phyloP scores from a whole-genome alignment of 495 filamentous ascomycete species.

The Annulohypoxylon maeteangense region DNA sequence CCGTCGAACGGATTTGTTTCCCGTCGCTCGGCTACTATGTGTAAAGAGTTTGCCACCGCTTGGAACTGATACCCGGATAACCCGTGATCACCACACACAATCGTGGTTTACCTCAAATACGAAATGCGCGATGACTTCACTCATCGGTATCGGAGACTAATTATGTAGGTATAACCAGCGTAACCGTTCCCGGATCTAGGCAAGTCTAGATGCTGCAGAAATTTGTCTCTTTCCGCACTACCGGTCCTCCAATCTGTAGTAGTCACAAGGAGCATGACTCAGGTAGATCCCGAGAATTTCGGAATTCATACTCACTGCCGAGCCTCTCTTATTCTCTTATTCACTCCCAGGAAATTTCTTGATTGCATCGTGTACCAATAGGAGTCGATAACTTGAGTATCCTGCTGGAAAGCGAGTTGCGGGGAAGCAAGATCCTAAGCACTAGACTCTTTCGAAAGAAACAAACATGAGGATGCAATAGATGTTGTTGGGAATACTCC shows the following conservation, averaged over 20 bases:
- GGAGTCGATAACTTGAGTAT: conserved; percentile 18
- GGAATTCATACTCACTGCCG: conserved; percentile 27
- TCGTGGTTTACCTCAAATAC: conserved; percentile 17
- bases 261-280: conserved; percentile 36
- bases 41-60: conserved; percentile 4
- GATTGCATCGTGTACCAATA: conserved; percentile 25
- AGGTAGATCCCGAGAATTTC: conserved; percentile 34
- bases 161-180: conserved; percentile 1
- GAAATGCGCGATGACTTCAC: conserved; percentile 21
- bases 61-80: conserved; percentile 5
- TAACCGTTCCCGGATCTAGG: conserved; percentile 29
- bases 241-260: conserved; percentile 15
- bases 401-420: conserved; percentile 11
- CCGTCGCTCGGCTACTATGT: conserved; percentile 13
- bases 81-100: conserved; percentile 17
- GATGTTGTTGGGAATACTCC: conserved; percentile 11
- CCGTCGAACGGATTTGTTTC: conserved; percentile 20
- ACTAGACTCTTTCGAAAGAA: conserved; percentile 20
- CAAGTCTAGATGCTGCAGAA: conserved; percentile 34
- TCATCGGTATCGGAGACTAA: conserved; percentile 22
- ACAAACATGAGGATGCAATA: conserved; percentile 18
- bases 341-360: conserved; percentile 20
- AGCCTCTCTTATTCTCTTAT: conserved; percentile 8
- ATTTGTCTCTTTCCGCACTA: conserved; percentile 26
- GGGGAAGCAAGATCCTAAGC: conserved; percentile 23